Evolutionary conservation across 2,329 filamentous ascomycete species (phyloP), one percentile per base, ranked within the genome.

Genomic region (Aspergillus eucalypticola): DNA sequence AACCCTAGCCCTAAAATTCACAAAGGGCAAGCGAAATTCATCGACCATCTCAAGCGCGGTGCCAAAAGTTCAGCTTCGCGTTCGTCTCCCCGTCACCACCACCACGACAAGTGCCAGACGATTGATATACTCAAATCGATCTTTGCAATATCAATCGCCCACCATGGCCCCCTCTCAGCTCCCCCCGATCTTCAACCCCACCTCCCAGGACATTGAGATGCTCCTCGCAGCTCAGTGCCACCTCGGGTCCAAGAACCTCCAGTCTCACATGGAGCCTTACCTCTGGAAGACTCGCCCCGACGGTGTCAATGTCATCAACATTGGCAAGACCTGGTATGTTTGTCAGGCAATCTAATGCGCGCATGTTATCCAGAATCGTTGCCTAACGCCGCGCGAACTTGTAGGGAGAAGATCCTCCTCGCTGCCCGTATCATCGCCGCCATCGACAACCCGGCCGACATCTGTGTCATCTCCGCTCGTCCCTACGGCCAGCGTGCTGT

Each of bases 231-330:
- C 96, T 77, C 93, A 98, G 85, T 88, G 86, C 84, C 96, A 99
- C 84, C 88, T 98, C 75, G 95, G 95, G 76, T 92, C 90, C 84
- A 98, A 98, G 91, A 99, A 99, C 89, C 82, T 99, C 76, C 95
- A 98, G 88, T 91, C 96, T 79, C 93, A 98, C 87, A 98, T 97
- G 92, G 92, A 96, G 84, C 91, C 92, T 73, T 99, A 99, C 87
- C 90, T 99, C 78, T 99, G 94, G 94, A 99, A 99, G 90, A 96
- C 92, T 81, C 91, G 95, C 79, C 90, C 92, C 71, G 96, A 99
- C 77, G 95, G 95, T 84, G 90, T 99, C 85, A 99, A 99, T 82
- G 88, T 99, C 72, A 87, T 99, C 83, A 99, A 99, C 89, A 92
- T 99, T 83, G 93, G 94, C 86, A 99, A 99, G 92, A 99, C 95